Conservation (phyloP, 2,329 filamentous ascomycete species). For the Ramularia endophylla region DNA sequence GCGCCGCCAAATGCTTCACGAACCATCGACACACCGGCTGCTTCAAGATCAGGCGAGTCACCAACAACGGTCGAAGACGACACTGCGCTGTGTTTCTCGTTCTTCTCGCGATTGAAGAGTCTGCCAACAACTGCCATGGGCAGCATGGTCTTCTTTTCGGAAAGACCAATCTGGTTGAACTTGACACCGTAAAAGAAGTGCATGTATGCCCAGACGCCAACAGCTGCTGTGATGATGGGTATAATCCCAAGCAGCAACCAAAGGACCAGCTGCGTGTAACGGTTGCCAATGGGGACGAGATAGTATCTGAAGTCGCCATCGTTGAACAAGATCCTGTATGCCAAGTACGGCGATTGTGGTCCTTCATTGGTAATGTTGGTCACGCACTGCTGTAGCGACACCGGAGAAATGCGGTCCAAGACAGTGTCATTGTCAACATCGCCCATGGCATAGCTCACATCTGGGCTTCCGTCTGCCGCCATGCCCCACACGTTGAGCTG, state of each 20-base stretch:
- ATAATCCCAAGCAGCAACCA: slow-evolving; percentile 51
- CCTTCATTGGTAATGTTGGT: slow-evolving; percentile 53
- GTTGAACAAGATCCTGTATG: slow-evolving; percentile 51
- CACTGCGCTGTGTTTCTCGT: slow-evolving; percentile 20
- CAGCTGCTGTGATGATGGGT: slow-evolving; percentile 45
- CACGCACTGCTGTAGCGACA: slow-evolving; percentile 48
- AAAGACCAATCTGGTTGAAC: slow-evolving; percentile 54
- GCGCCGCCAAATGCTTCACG: slow-evolving; percentile 19
- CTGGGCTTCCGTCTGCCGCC: slow-evolving; percentile 56
- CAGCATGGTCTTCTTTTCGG: slow-evolving; percentile 41
- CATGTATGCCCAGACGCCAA: slow-evolving; percentile 53
- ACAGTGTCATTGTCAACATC: slow-evolving; percentile 57
- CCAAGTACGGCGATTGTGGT: slow-evolving; percentile 50
- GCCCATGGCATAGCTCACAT: slow-evolving; percentile 54
- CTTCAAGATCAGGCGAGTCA: slow-evolving; percentile 10
- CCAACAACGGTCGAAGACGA: slow-evolving; percentile 2
- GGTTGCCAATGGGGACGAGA: slow-evolving; percentile 49
- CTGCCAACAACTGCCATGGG: slow-evolving; percentile 21
- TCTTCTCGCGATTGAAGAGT: slow-evolving; percentile 20
- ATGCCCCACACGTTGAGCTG: slow-evolving; percentile 64
- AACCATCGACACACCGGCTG: slow-evolving; percentile 16
- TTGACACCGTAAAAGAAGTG: slow-evolving; percentile 59
- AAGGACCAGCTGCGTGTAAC: slow-evolving; percentile 49
- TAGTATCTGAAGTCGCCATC: slow-evolving; percentile 50
- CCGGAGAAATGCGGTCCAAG: slow-evolving; percentile 57